These are phyloP conservation scores for Aspergillus pseudoterreus DNA, from an alignment of 2,329 filamentous ascomycete species.

Conservation along the genomic window DNA sequence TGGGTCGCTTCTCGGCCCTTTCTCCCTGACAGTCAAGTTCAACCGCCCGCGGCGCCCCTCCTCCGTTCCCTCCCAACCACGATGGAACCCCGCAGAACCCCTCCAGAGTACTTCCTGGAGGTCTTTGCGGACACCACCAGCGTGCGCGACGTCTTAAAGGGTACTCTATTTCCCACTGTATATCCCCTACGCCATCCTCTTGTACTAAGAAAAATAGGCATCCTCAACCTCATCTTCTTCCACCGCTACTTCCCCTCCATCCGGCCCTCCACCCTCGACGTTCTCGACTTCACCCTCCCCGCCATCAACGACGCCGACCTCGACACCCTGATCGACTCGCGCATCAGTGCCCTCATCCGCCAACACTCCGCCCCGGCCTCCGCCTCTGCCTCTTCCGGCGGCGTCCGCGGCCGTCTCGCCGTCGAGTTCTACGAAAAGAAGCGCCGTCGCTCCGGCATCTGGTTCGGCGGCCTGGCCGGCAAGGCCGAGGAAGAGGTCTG, in stretches of 20 bases:
- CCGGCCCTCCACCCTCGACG: slow-evolving; percentile 75
- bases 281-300: slow-evolving; percentile 85
- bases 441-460: slow-evolving; percentile 71
- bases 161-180: slow-evolving; percentile 47
- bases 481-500: slow-evolving; percentile 88
- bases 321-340: slow-evolving; percentile 88
- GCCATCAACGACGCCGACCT: slow-evolving; percentile 87
- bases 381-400: slow-evolving; percentile 26
- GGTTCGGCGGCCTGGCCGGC: slow-evolving; percentile 53
- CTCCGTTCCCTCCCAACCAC: slow-evolving; percentile 12
- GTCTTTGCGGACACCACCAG: slow-evolving; percentile 87
- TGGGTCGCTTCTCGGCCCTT: background rate
- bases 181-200: background rate
- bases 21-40: background rate
- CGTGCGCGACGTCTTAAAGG: slow-evolving; percentile 90
- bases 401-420: slow-evolving; percentile 71
- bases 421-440: slow-evolving; percentile 96
- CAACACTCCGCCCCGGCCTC: slow-evolving; percentile 59
- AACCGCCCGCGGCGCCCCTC: background rate
- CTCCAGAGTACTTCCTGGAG: slow-evolving; percentile 89
- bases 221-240: slow-evolving; percentile 98
- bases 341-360: slow-evolving; percentile 72
- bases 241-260: slow-evolving; percentile 93
- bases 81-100: slow-evolving; percentile 62
- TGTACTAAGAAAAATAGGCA: slow-evolving; percentile 52